These are phyloP conservation scores for Solanum corneliomulleri DNA, from an alignment of 257 asterid species.

Conservation along the genomic window DNA sequence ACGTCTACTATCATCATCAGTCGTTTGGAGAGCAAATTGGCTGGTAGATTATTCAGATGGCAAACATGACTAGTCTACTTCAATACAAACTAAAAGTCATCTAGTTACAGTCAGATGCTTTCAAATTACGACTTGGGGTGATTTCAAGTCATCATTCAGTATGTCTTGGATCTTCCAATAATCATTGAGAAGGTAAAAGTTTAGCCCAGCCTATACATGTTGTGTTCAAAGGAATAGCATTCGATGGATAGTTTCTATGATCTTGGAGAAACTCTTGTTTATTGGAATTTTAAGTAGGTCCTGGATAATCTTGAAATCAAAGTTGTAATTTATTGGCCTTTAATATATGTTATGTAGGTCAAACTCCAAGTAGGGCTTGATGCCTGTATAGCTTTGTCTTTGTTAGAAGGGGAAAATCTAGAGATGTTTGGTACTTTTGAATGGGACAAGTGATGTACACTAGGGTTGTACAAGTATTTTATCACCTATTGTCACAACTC, in stretches of 20 bases:
- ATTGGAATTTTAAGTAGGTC: background rate
- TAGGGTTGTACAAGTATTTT: background rate
- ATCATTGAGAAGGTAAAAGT: background rate
- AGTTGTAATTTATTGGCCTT: background rate
- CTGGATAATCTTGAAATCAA: background rate
- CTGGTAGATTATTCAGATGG: conserved; percentile 21
- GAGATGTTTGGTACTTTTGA: background rate
- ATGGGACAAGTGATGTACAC: background rate
- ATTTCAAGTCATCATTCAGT: background rate
- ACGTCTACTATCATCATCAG: conserved; percentile 69
- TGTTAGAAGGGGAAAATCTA: background rate
- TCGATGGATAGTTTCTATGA: background rate
- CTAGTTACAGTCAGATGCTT: background rate
- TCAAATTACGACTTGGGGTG: background rate
- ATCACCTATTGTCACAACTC: background rate
- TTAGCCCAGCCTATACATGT: background rate
- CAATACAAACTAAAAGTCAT: background rate
- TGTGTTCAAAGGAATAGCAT: background rate
- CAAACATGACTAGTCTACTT: conserved; percentile 32
- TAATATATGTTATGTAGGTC: background rate
- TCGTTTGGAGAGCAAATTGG: conserved; percentile 94
- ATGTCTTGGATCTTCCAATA: background rate
- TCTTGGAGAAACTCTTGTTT: background rate
- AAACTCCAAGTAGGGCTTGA: background rate
- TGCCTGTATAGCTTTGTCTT: background rate